phyloP scores from a whole-genome alignment of 441 rosid genomes.

The Rhodomyrtus psidioides region DNA sequence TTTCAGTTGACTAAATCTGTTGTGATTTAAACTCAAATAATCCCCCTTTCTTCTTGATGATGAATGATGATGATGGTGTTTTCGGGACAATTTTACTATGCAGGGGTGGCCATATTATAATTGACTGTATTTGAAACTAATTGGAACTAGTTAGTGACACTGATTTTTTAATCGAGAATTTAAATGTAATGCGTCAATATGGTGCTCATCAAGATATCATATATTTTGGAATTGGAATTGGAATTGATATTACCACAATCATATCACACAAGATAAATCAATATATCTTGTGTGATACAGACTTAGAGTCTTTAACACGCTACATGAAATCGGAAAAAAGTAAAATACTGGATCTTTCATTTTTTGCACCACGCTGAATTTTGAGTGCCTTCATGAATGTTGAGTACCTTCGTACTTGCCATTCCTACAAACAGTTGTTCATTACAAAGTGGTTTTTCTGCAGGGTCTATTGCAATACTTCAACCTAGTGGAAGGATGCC shows the following conservation, averaged over 20 bases:
- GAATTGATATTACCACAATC: background rate
- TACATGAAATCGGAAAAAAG: background rate
- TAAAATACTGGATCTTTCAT: background rate
- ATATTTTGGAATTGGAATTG: background rate
- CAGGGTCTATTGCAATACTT: constrained; percentile 92
- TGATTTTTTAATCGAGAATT: background rate
- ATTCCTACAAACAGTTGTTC: background rate
- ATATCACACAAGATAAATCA: background rate
- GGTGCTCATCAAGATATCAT: background rate
- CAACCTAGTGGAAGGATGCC: constrained; percentile 75
- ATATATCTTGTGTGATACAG: background rate
- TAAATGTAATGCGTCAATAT: background rate
- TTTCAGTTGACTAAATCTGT: background rate
- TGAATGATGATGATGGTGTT: background rate
- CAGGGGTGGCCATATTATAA: background rate
- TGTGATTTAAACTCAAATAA: background rate
- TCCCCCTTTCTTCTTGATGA: background rate
- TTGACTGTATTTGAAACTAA: background rate
- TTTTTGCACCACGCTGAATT: background rate
- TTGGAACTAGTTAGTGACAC: background rate
- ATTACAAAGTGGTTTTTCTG: background rate
- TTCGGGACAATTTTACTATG: background rate
- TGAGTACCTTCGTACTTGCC: background rate
- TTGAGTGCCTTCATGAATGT: background rate
- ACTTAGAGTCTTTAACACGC: background rate